Evolutionary conservation across 2,329 filamentous ascomycete species (phyloP).

Genomic region (Colletotrichum tamarilloi): DNA sequence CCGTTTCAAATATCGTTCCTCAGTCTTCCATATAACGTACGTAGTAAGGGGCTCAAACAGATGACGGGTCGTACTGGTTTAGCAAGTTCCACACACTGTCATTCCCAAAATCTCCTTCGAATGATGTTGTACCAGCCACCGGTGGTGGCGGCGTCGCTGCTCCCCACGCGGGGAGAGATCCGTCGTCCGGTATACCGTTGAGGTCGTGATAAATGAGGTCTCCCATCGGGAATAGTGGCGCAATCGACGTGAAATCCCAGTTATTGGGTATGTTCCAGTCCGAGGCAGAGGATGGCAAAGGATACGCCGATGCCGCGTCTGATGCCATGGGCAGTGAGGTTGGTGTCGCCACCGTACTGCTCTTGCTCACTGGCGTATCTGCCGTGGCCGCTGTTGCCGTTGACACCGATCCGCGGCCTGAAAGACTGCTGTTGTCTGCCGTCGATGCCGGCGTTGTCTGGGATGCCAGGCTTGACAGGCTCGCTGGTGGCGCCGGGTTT

Average conservation of each 20-base stretch:
- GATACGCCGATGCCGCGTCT: constrained; percentile 39
- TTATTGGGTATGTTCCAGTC: constrained; percentile 54
- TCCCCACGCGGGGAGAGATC: constrained; percentile 39
- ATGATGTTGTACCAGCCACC: constrained; percentile 55
- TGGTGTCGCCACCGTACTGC: constrained; percentile 31
- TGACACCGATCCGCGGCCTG: constrained; percentile 32
- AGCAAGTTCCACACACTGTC: constrained; percentile 68
- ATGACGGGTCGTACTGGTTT: constrained; percentile 57
- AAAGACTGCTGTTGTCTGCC: constrained; percentile 32
- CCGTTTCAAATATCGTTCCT: constrained; percentile 2
- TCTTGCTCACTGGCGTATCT: constrained; percentile 35
- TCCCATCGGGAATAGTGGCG: constrained; percentile 66
- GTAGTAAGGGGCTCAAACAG: constrained; percentile 11
- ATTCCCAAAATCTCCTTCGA: constrained; percentile 65
- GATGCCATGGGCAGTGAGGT: constrained; percentile 38
- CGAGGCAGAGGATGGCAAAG: constrained; percentile 26
- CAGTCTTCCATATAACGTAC: constrained; percentile 4
- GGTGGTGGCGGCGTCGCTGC: constrained; percentile 36
- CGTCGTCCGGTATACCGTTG: constrained; percentile 51
- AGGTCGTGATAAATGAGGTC: constrained; percentile 69
- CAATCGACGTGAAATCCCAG: constrained; percentile 62
- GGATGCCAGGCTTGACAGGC: constrained; percentile 27
- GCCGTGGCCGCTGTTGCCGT: constrained; percentile 26
- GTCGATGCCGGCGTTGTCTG: constrained; percentile 35
- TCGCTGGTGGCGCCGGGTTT: constrained; percentile 36